Conservation (phyloP, 129 eudicot species). For the Arctium minus region DNA sequence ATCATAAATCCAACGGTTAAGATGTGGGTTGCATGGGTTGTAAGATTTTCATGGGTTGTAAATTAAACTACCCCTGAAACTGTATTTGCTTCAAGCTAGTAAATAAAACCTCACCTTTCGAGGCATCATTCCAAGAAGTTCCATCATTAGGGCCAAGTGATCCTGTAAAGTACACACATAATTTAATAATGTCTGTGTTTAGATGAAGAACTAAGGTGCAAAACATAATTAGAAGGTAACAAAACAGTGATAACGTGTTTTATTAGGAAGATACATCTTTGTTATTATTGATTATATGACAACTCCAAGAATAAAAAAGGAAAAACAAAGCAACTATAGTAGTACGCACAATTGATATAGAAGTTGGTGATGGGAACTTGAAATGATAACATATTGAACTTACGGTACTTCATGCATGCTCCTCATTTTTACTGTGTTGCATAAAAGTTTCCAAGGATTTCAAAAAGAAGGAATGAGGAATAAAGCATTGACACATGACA, state of each 20-base stretch:
- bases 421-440: background rate
- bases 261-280: background rate
- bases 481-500: background rate
- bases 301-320: background rate
- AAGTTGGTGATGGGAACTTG: background rate
- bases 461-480: background rate
- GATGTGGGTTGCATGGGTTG: no score
- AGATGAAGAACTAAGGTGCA: background rate
- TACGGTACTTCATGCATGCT: background rate
- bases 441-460: background rate
- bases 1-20: no score
- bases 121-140: constrained; percentile 92
- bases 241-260: background rate
- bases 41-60: no score
- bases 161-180: constrained; percentile 43
- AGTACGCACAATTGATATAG: background rate
- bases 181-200: background rate
- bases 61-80: background rate
- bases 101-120: constrained; percentile 54
- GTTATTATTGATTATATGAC: background rate
- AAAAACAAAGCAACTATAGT: background rate
- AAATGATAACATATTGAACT: background rate
- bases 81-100: background rate
- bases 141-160: constrained; percentile 91
- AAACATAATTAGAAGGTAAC: background rate